Percentiles rank a stretch among this genome's conserved stretches.
Evolutionary conservation across 495 filamentous ascomycete genomes (phyloP).

Genomic region (Pseudevernia furfuracea): DNA sequence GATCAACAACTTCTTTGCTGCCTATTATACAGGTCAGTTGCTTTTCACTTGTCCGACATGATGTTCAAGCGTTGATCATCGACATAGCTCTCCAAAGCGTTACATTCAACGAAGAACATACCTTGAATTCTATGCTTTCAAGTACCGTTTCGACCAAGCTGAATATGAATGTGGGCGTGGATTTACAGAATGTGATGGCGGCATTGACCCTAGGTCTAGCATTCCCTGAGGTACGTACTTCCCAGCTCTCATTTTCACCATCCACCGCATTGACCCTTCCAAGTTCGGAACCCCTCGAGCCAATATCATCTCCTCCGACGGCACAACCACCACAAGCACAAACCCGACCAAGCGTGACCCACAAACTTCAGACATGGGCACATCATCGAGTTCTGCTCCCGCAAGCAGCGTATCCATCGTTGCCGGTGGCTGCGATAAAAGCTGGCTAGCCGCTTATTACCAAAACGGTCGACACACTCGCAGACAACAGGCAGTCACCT

Average conservation of each 20-base stretch:
- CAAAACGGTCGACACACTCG: background rate
- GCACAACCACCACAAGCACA: background rate
- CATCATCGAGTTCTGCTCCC: background rate
- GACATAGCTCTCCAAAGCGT: background rate
- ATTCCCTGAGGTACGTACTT: background rate
- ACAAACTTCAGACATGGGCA: background rate
- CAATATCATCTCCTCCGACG: background rate
- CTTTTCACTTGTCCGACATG: background rate
- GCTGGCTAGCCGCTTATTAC: background rate
- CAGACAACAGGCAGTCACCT: background rate
- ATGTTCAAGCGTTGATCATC: background rate
- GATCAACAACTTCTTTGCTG: background rate
- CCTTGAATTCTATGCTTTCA: background rate
- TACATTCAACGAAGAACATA: background rate
- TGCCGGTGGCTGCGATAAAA: background rate
- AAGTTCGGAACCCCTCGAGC: background rate
- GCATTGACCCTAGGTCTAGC: conserved; percentile 1
- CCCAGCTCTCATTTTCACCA: background rate
- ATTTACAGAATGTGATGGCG: background rate
- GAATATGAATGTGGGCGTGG: background rate
- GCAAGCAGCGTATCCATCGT: background rate
- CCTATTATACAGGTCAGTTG: background rate
- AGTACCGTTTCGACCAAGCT: background rate
- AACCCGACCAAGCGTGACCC: background rate
- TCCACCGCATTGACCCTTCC: background rate